Percentiles rank a stretch among this genome's conserved stretches.
These are phyloP conservation scores for Hyaloscypha variabilis DNA, from an alignment of 495 filamentous ascomycete genomes.

Conservation along the genomic window DNA sequence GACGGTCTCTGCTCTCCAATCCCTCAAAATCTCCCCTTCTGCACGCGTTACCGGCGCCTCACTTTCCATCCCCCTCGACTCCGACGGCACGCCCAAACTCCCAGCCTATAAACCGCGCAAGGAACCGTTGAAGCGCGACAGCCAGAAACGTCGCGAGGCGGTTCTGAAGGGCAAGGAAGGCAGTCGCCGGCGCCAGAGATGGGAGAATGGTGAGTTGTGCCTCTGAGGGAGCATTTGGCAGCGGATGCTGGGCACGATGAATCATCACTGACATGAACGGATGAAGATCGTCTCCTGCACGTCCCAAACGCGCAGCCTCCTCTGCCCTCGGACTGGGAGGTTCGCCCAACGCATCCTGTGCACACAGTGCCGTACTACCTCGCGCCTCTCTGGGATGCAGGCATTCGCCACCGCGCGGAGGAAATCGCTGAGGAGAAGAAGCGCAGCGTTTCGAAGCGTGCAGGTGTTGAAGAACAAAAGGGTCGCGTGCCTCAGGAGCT, in stretches of 20 bases:
- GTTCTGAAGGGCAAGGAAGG: slow-evolving; percentile 91
- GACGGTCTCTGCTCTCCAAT: slow-evolving; percentile 50
- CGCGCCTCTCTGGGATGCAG: slow-evolving; percentile 82
- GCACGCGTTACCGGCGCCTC: slow-evolving; percentile 44
- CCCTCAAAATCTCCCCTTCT: slow-evolving; percentile 48
- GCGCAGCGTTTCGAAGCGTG: slow-evolving; percentile 38
- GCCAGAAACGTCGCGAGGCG: slow-evolving; percentile 62
- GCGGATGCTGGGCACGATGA: slow-evolving; percentile 17
- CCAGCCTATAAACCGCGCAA: slow-evolving; percentile 23
- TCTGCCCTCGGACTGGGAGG: slow-evolving; percentile 75
- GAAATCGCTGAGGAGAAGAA: slow-evolving; percentile 37
- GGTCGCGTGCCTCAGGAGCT: slow-evolving; percentile 63
- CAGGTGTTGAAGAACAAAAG: slow-evolving; percentile 42
- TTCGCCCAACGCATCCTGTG: slow-evolving; percentile 76
- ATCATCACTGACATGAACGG: background rate
- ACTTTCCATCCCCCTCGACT: slow-evolving; percentile 52
- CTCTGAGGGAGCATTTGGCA: slow-evolving; percentile 12
- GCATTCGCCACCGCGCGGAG: slow-evolving; percentile 54
- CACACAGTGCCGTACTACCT: slow-evolving; percentile 86
- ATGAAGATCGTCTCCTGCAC: slow-evolving; percentile 78
- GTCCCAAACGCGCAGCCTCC: slow-evolving; percentile 89
- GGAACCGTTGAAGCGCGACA: slow-evolving; percentile 42
- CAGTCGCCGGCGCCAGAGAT: slow-evolving; percentile 81
- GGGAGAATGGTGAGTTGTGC: slow-evolving; percentile 82
- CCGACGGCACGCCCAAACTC: background rate